Base-by-base conservation (phyloP, 352 stramenopile species). In the Pythium plurisporium region DNA sequence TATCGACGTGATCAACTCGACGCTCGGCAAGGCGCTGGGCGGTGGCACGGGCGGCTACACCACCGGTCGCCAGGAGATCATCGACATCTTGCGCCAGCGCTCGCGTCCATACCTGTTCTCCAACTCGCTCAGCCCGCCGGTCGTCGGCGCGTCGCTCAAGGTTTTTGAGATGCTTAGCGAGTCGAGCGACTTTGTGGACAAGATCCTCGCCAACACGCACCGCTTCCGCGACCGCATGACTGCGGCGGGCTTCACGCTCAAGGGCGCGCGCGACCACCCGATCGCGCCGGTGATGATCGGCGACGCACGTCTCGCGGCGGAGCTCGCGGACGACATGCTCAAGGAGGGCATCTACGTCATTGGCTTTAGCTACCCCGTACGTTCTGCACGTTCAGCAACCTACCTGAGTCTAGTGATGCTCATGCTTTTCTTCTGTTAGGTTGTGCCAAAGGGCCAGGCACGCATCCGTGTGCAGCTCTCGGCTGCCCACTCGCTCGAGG, bases 1-100 rank as follows among this genome's bases (percentile, higher is more conserved):
- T 48, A 84, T 97, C 29, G 91, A 97, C 59, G 82, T 98, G 23
- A 97, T 98, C 70, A 98, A 96, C 80, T 97, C 88, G 55, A 98
- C 93, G 30, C 67, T 98, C 15, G 93, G 93, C 44, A 98, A 98
- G 73, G 93, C 90, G 29, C 75, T 98, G 4, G 93, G 93, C 14
- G 93, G 93, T 38, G 90, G 86, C 66, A 98, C 91, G 0, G 92
- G 92, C 19, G 92, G 92, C 33, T 98, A 98, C 84, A 97, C 91
- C 2, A 95, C 83, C 2, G 91, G 82, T 8, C 73, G 81, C 44
- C 79, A 96, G 70, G 86, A 96, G 44, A 68, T 98, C 30, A 83
- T 98, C n/a, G 91, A 97, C 55, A 69, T 97, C 22, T 58, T 98
- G 42, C 85, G 89, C 43, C 91, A 98, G 63, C 88, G 88, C 37